Evolutionary conservation across 2,329 filamentous ascomycete species (phyloP).

Genomic region (Hypoxylon sp.): DNA sequence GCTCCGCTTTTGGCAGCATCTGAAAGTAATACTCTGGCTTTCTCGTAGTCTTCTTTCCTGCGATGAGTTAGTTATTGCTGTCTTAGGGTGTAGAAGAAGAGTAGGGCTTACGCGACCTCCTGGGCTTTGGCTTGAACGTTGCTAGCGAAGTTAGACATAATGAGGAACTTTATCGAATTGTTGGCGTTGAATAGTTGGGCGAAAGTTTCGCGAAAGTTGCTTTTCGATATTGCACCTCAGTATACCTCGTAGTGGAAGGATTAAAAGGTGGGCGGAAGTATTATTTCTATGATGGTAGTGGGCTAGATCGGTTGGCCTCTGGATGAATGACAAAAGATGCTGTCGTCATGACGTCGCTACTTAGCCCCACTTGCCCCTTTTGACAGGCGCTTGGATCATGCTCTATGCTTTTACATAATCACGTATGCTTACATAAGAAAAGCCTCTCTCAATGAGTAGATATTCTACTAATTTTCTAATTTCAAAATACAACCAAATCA

Average conservation of each 20-base stretch:
- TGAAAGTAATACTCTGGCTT: constrained; percentile 70
- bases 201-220: background rate
- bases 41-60: constrained; percentile 77
- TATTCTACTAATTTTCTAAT: too few relatives aligned
- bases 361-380: constrained; percentile 30
- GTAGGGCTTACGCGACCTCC: constrained; percentile 62
- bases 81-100: background rate
- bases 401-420: background rate
- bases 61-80: constrained; percentile 22
- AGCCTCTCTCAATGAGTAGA: too few relatives aligned
- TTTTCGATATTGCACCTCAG: background rate
- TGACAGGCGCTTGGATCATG: constrained; percentile 28
- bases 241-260: background rate
- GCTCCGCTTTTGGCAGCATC: constrained; percentile 80
- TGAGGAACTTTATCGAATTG: constrained; percentile 3
- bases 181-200: background rate
- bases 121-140: constrained; percentile 60
- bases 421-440: too few relatives aligned
- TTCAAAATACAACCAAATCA: too few relatives aligned
- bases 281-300: background rate
- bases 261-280: background rate
- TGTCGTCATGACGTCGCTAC: constrained; percentile 29
- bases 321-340: constrained; percentile 26
- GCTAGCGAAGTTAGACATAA: constrained; percentile 44
- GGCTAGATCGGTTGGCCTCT: background rate